A percentile compares a stretch with the other conserved stretches of the same genome.
Evolutionary conservation across 768 basidiomycete species (phyloP).

Genomic region (Clitopilus passeckerianus): DNA sequence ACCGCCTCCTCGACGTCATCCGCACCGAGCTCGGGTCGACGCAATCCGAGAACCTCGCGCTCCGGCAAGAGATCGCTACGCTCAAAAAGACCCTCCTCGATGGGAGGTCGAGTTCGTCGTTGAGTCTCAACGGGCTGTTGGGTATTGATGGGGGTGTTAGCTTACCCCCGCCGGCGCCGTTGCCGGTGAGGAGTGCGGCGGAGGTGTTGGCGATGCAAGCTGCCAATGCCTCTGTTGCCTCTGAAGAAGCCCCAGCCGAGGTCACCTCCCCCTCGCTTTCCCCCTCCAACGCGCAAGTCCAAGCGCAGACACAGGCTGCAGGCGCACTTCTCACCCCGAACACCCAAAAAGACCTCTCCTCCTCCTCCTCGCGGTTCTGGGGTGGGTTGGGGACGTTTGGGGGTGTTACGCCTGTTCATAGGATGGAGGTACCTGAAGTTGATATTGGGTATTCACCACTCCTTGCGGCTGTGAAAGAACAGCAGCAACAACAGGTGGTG

Average conservation of each 20-base stretch:
- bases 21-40: constrained; percentile 77
- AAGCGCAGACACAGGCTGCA: too few relatives aligned
- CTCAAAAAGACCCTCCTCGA: constrained; percentile 74
- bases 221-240: constrained; percentile 10
- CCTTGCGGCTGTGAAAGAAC: constrained; percentile 14
- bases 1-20: constrained; percentile 85
- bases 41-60: constrained; percentile 76
- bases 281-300: background rate
- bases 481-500: background rate
- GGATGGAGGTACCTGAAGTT: background rate
- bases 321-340: constrained; percentile 49
- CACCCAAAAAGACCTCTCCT: constrained; percentile 73
- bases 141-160: constrained; percentile 16
- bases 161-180: constrained; percentile 46
- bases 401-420: constrained; percentile 1
- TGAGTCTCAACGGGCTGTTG: constrained; percentile 17
- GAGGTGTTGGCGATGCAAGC: constrained; percentile 21
- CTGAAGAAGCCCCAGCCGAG: constrained; percentile 9
- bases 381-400: constrained; percentile 41
- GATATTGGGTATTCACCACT: background rate
- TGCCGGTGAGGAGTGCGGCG: constrained; percentile 36
- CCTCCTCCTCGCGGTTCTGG: constrained; percentile 61
- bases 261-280: constrained; percentile 2
- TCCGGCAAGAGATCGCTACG: constrained; percentile 70
- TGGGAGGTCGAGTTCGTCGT: too few relatives aligned